Evolutionary conservation across 306 rosid genomes (phyloP).

Genomic region (Erythrophleum fordii): DNA sequence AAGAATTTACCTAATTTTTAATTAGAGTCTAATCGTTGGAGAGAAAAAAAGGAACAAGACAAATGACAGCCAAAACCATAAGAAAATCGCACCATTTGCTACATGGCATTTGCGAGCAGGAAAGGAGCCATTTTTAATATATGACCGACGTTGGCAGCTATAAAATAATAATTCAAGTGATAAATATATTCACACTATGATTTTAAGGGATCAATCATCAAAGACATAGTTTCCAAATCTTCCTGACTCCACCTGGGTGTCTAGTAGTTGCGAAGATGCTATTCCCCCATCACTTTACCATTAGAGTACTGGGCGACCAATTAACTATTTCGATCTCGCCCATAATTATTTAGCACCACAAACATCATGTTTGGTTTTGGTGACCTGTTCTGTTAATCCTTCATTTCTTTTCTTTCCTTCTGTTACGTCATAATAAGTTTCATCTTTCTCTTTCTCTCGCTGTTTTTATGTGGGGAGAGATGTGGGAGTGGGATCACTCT

Average conservation of each 20-base stretch:
- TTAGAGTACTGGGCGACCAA: slow-evolving; percentile 22
- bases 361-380: slow-evolving; percentile 50
- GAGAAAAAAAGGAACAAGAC: slow-evolving; percentile 23
- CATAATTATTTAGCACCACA: slow-evolving; percentile 40
- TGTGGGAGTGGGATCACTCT: slow-evolving; percentile 53
- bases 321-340: slow-evolving; percentile 49
- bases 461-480: slow-evolving; percentile 35
- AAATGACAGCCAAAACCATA: slow-evolving; percentile 27
- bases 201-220: slow-evolving; percentile 50
- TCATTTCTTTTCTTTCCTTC: slow-evolving; percentile 40
- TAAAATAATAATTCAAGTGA: neutral
- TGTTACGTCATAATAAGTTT: slow-evolving; percentile 53
- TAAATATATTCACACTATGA: slow-evolving; percentile 25
- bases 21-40: neutral
- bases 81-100: neutral
- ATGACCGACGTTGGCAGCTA: neutral
- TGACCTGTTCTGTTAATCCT: slow-evolving; percentile 51
- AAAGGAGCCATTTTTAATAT: slow-evolving; percentile 28
- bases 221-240: slow-evolving; percentile 30
- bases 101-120: neutral
- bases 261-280: slow-evolving; percentile 65
- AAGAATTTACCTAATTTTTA: neutral
- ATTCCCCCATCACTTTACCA: slow-evolving; percentile 21
- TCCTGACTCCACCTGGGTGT: slow-evolving; percentile 54
- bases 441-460: slow-evolving; percentile 31